phyloP scores from a whole-genome alignment of 441 rosid species.

The Pelargonium myrrhifolium region DNA sequence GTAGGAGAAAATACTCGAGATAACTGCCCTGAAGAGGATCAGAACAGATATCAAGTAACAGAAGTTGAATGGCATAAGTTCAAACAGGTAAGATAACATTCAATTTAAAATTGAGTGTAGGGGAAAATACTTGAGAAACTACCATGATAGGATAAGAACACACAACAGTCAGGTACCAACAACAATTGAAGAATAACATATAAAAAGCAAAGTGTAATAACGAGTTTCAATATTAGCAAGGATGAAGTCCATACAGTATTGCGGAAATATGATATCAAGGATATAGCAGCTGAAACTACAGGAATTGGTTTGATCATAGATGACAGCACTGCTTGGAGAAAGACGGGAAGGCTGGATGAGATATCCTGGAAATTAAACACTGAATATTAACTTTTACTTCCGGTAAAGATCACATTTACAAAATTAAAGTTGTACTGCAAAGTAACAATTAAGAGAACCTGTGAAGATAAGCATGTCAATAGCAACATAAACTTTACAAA shows the following conservation, averaged over 20 bases:
- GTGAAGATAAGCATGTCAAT: not conserved
- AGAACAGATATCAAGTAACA: not conserved
- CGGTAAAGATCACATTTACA: not conserved
- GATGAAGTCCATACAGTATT: slow-evolving; percentile 49
- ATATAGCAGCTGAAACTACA: slow-evolving; percentile 64
- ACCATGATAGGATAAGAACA: not conserved
- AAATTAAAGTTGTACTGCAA: slow-evolving; percentile 7
- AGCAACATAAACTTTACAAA: too few relatives aligned
- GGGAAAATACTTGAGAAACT: not conserved
- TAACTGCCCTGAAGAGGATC: not conserved
- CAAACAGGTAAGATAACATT: not conserved
- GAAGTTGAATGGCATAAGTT: not conserved
- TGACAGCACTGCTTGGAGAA: slow-evolving; percentile 76
- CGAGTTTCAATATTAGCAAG: slow-evolving; percentile 10
- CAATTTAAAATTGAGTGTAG: not conserved
- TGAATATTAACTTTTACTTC: slow-evolving; percentile 16
- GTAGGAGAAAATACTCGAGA: not conserved
- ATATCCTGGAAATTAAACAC: slow-evolving; percentile 47
- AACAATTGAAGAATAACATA: not conserved
- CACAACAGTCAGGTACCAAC: not conserved
- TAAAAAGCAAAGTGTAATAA: slow-evolving; percentile 11
- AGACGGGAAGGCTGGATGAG: slow-evolving; percentile 45
- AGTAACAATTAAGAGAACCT: slow-evolving; percentile 10
- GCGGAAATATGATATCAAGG: slow-evolving; percentile 64
- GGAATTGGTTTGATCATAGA: slow-evolving; percentile 63